Evolutionary conservation across 2,329 filamentous ascomycete genomes (phyloP), one percentile per base, ranked within the genome.

Genomic region (Botrytis aclada): DNA sequence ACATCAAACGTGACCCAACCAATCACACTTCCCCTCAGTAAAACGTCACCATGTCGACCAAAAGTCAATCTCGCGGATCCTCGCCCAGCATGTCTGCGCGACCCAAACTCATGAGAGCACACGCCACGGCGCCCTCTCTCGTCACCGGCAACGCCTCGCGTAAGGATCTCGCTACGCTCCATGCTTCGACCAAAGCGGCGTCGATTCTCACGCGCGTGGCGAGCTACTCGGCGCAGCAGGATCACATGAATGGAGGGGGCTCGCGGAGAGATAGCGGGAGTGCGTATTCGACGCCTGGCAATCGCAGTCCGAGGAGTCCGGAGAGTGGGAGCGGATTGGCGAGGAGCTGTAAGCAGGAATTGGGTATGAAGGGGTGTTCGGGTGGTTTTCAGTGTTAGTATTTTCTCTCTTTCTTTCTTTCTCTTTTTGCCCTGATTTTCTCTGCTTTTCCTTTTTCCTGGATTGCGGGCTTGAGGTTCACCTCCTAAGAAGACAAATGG

Each of bases 61-160:
- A 78, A 82, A 84, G 65, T 71, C 80, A 39, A 79, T 80, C 77
- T 77, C 78, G 75, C 74, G 76, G 70, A 77, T 82, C 84, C 1
- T 83, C 84, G 22, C 82, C 83, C 32, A 83, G 84, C 60, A 80
- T 82, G 45, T 77, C 79, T 67, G 79, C 80, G 72, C 83, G 86
- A 75, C 88, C 88, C 51, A 84, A 85, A 69, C 83, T 89, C 60
- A 82, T 89, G 61, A 84, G 88, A 73, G 86, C 88, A 41, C 84
- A 84, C 71, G 86, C 85, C 45, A 89, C 88, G 18, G 87, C 87
- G 74, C 87, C 88, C 6, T 88, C 87, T 41, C 85, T 89, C 76
- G 89, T 86, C 20, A 84, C 86, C 7, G 87, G 86, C 45, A 88
- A 86, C 76, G 85, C 85, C 47, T 86, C 85, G 74, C 83, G 85